Percentiles rank a stretch among this genome's conserved stretches.
phyloP scores from a whole-genome alignment of 805 yeast genomes.

The Zygotorulaspora chibaensis region DNA sequence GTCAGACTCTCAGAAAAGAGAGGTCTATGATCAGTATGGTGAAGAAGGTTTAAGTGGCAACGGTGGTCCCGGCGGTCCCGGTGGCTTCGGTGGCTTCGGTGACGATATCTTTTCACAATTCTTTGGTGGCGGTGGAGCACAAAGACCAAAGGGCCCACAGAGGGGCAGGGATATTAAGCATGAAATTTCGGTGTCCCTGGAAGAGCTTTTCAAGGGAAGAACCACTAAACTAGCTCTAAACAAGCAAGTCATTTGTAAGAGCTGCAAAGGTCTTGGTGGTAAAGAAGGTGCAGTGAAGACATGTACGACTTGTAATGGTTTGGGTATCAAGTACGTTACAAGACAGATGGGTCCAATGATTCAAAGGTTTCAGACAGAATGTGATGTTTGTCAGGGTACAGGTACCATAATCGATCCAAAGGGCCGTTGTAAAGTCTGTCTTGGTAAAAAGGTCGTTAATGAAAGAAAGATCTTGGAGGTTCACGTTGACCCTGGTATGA shows the following conservation, averaged over 20 bases:
- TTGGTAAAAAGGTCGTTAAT: constrained; percentile 78
- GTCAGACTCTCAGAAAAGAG: constrained; percentile 84
- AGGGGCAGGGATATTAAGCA: constrained; percentile 91
- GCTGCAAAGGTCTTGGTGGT: constrained; percentile 96
- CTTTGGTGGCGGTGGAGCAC: constrained; percentile 75
- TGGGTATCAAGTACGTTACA: constrained; percentile 85
- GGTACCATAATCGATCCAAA: constrained; percentile 85
- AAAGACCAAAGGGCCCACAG: constrained; percentile 76
- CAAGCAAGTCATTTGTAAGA: constrained; percentile 81
- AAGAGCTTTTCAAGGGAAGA: constrained; percentile 92
- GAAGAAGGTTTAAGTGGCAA: constrained; percentile 85
- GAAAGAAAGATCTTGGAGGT: constrained; percentile 94
- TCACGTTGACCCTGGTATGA: constrained; percentile 96
- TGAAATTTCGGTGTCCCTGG: constrained; percentile 76
- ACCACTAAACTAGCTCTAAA: constrained; percentile 89
- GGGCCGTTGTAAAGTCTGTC: constrained; percentile 83
- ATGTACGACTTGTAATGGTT: constrained; percentile 85
- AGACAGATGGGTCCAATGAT: constrained; percentile 99
- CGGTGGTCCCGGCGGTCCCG: constrained; percentile 66
- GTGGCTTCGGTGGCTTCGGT: constrained; percentile 40
- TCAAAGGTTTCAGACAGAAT: constrained; percentile 92
- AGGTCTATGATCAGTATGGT: constrained; percentile 83
- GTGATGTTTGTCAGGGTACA: constrained; percentile 88
- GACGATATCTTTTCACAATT: constrained; percentile 56
- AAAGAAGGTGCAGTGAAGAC: constrained; percentile 82